Evolutionary conservation across 1,284 basidiomycete genomes (phyloP).

Genomic region (Uromyces viciae-fabae): DNA sequence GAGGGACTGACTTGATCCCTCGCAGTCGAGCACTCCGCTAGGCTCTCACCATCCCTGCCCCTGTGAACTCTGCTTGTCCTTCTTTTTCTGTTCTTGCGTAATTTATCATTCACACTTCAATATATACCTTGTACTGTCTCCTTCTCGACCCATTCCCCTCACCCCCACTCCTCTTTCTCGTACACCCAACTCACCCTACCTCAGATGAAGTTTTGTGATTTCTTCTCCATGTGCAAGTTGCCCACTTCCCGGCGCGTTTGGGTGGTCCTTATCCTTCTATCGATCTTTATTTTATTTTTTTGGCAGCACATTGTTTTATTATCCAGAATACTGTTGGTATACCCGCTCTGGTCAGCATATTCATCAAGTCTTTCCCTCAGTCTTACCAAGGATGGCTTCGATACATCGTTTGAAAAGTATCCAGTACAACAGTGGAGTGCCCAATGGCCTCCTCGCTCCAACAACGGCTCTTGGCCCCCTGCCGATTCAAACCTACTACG

Average conservation of each 20-base stretch:
- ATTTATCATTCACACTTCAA: too few relatives aligned
- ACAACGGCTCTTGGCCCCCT: constrained; percentile 17
- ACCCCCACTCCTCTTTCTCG: neutral
- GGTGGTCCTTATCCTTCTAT: neutral
- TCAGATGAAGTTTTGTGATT: neutral
- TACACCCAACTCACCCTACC: neutral
- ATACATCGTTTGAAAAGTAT: constrained; percentile 29
- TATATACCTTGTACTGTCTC: too few relatives aligned
- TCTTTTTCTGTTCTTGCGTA: too few relatives aligned
- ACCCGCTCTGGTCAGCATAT: constrained; percentile 25
- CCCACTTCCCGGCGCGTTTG: constrained; percentile 26
- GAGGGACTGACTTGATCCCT: too few relatives aligned
- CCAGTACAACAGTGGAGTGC: constrained; percentile 28
- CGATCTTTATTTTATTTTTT: constrained; percentile 8
- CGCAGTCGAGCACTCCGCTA: too few relatives aligned
- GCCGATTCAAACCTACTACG: constrained; percentile 16
- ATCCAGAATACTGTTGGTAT: constrained; percentile 13
- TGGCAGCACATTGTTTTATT: constrained; percentile 36
- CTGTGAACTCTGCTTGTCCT: too few relatives aligned
- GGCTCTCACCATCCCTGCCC: too few relatives aligned
- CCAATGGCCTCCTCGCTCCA: constrained; percentile 25
- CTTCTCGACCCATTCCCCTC: neutral
- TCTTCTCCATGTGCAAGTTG: constrained; percentile 14
- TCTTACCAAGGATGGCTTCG: constrained; percentile 20
- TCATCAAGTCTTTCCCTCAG: constrained; percentile 22